phyloP scores from a whole-genome alignment of 2,329 filamentous ascomycete genomes.

The Pleurostoma richardsiae region DNA sequence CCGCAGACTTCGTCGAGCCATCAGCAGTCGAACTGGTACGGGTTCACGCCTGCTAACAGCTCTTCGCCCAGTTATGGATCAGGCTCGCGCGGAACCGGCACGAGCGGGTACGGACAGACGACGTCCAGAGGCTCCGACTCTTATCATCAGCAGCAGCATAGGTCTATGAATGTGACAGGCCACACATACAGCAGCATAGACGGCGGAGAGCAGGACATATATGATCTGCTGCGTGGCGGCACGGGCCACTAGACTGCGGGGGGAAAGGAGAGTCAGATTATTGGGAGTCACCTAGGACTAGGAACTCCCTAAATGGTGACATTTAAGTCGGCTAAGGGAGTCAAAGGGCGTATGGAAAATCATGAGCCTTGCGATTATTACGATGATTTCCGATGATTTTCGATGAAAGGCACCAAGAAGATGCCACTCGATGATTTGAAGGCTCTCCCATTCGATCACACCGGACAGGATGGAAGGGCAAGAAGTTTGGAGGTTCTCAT shows the following conservation, averaged over 20 bases:
- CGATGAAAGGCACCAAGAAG: no score
- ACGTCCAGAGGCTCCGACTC: neutral
- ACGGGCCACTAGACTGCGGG: constrained; percentile 1
- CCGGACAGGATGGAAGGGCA: no score
- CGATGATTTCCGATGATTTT: no score
- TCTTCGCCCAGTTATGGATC: constrained; percentile 14
- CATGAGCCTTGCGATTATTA: no score
- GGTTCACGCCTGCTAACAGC: constrained; percentile 18
- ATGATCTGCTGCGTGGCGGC: constrained; percentile 14
- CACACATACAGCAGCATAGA: constrained; percentile 18
- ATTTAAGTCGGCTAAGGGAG: no score
- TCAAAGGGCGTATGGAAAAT: no score
- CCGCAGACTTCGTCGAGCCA: constrained; percentile 16
- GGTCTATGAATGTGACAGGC: constrained; percentile 17
- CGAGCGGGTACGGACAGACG: constrained; percentile 1
- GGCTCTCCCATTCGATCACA: no score
- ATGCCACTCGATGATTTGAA: no score
- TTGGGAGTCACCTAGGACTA: no score
- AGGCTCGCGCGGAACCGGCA: constrained; percentile 8
- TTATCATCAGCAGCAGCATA: constrained; percentile 10
- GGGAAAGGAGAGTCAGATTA: no score
- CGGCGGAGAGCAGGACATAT: constrained; percentile 15
- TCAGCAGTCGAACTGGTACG: constrained; percentile 28
- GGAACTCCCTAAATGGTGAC: no score
- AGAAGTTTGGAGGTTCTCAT: no score